Evolutionary conservation across 116 monocot genomes (phyloP).

Genomic region (Cymodocea nodosa): DNA sequence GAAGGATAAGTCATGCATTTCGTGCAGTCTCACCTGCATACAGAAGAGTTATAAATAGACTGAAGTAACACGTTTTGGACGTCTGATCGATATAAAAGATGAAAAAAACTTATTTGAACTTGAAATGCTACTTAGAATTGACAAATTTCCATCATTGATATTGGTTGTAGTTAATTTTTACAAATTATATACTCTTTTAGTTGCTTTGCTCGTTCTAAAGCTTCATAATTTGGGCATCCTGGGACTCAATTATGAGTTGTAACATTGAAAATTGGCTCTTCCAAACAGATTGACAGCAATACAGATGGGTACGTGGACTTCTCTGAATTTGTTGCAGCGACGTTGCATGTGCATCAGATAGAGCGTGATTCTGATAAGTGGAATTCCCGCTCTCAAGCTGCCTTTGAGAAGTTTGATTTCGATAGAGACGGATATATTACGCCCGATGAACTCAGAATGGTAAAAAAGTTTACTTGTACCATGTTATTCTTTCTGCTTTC

Average conservation of each 20-base stretch:
- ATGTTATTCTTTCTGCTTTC: not conserved
- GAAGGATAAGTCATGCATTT: no score
- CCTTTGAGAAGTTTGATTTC: constrained; percentile 85
- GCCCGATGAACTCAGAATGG: constrained; percentile 82
- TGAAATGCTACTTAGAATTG: no score
- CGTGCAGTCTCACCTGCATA: no score
- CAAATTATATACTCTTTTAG: no score
- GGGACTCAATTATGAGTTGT: not conserved
- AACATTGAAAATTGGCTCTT: not conserved
- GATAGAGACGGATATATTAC: constrained; percentile 89
- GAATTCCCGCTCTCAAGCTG: constrained; percentile 57
- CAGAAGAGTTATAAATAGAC: no score
- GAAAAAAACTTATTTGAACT: no score
- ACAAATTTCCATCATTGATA: no score
- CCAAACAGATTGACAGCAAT: constrained; percentile 71
- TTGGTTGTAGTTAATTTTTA: no score
- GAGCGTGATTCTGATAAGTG: constrained; percentile 75
- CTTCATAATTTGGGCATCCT: no score
- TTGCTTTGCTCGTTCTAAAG: not conserved
- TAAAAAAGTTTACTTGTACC: no score
- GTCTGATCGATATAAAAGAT: no score
- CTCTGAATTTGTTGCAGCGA: constrained; percentile 82
- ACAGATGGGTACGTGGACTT: constrained; percentile 94
- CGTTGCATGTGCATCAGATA: constrained; percentile 80
- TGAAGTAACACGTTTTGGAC: no score